Base-by-base conservation (phyloP, 805 yeast genomes). In the Schizosaccharomyces octosporus region DNA sequence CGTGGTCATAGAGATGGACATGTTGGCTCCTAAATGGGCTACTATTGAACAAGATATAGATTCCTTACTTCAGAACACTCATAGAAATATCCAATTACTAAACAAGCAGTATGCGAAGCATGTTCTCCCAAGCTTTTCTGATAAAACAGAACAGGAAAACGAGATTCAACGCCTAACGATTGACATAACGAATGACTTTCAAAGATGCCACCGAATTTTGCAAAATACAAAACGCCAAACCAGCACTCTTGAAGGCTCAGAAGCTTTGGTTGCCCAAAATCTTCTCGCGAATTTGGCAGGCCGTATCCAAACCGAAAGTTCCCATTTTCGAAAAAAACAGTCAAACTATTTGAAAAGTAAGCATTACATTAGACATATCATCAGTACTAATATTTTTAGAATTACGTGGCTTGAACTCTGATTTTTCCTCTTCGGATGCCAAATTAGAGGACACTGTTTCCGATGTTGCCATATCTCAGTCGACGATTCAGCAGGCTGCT, bases 41-140 rank as follows among this genome's bases (percentile, higher is more conserved):
- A 93, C 86, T 62, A 75, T 86, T 27, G 79, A 87, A 13, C 75
- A 77, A 55, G 85, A 83, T 62, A 79, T 90, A 17, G 95, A 88
- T 69, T 79, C 75, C 39, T 73, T 79, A 62, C 71, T 89, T 58
- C 69, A 65, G 0, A 74, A 75, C 32, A 67, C 68, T 31, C 39
- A 36, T 4, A 19, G 36, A 32, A 76, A 80, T 63, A 77, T 85
- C 65, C 79, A 76, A 61, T 79, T 78, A 66, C 76, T 90, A 66
- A 82, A 81, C 60, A 77, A 78, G 51, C 71, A 87, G 43, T 93
- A 93, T 70, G 83, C 84, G 70, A 85, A 83, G 72, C 83, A 88
- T 66, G 76, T 90, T 15, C 77, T 93, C 43, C 95, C 97, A 1
- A 93, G 93, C 24, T 86, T 87, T 69, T 83, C 80, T 66, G 97